phyloP scores from a whole-genome alignment of 768 basidiomycete genomes.

The Cantharellus anzutake region DNA sequence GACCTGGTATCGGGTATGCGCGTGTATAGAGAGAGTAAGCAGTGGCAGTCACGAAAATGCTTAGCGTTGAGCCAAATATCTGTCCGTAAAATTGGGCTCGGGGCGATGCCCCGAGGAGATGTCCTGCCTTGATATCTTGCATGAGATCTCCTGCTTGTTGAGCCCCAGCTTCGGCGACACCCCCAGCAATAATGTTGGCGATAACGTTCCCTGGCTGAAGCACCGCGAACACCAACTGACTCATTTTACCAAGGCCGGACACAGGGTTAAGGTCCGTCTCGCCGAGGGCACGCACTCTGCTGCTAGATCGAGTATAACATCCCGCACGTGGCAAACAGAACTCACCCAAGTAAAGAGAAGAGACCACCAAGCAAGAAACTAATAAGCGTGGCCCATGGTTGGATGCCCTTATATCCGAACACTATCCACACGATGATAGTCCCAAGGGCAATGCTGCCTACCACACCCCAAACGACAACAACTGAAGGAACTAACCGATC shows the following conservation, averaged over 20 bases:
- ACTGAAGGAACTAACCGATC: constrained; percentile 61
- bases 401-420: constrained; percentile 82
- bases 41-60: constrained; percentile 74
- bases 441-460: constrained; percentile 41
- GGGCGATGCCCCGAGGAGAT: constrained; percentile 80
- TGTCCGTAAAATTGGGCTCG: constrained; percentile 90
- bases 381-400: constrained; percentile 83
- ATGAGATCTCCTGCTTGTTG: constrained; percentile 92
- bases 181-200: constrained; percentile 95
- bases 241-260: constrained; percentile 85
- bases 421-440: constrained; percentile 71
- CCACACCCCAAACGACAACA: constrained; percentile 62
- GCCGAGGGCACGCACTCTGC: constrained; percentile 83
- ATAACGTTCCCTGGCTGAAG: constrained; percentile 88
- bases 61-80: constrained; percentile 73
- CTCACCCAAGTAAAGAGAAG: constrained; percentile 74
- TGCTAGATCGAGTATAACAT: too few relatives aligned
- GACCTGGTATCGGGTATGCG: constrained; percentile 79
- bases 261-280: constrained; percentile 92
- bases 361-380: constrained; percentile 70
- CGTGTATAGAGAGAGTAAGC: constrained; percentile 75
- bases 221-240: constrained; percentile 85
- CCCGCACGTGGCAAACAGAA: constrained; percentile 4
- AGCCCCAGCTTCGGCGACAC: constrained; percentile 91
- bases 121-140: constrained; percentile 97